A percentile compares a stretch with the other conserved stretches of the same genome.
Evolutionary conservation across 2,329 filamentous ascomycete species (phyloP).

Genomic region (Xylariomycetidae sp.): DNA sequence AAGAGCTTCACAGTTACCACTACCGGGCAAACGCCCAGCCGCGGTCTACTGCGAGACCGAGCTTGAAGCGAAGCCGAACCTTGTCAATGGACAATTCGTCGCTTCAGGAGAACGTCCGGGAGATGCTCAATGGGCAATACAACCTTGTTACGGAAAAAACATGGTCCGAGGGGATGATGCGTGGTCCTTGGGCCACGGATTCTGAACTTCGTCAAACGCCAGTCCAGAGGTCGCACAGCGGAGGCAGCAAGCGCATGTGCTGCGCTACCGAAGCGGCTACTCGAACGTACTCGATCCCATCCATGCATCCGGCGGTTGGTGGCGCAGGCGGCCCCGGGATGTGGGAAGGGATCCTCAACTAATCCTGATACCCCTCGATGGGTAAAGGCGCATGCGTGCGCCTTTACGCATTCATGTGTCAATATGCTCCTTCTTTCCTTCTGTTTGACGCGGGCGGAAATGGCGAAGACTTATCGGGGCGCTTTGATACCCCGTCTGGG

Average conservation of each 20-base stretch:
- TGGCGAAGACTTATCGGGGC: no score
- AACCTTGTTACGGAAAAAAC: constrained; percentile 29
- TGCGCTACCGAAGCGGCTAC: constrained; percentile 53
- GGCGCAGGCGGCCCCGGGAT: constrained; percentile 54
- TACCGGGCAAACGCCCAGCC: constrained; percentile 24
- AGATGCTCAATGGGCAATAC: constrained; percentile 42
- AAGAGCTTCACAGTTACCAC: constrained; percentile 53
- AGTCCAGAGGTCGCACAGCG: constrained; percentile 32
- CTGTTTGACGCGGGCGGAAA: constrained; percentile 21
- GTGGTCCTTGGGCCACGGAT: constrained; percentile 26
- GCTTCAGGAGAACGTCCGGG: constrained; percentile 63
- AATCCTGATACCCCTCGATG: constrained; percentile 16
- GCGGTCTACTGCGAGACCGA: constrained; percentile 31
- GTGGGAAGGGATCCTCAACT: constrained; percentile 61
- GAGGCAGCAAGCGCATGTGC: constrained; percentile 59
- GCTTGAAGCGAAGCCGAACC: constrained; percentile 55
- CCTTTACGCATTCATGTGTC: constrained; percentile 20
- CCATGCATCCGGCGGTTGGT: constrained; percentile 43
- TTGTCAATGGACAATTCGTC: constrained; percentile 50
- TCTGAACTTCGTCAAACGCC: constrained; percentile 15
- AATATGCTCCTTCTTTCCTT: constrained; percentile 26
- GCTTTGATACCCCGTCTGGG: constrained; percentile 27
- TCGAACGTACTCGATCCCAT: constrained; percentile 38
- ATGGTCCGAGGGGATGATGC: constrained; percentile 31
- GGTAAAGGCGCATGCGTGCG: constrained; percentile 7